phyloP scores from a whole-genome alignment of 169 alveolate genomes.

The Cryptosporidium sp. region DNA sequence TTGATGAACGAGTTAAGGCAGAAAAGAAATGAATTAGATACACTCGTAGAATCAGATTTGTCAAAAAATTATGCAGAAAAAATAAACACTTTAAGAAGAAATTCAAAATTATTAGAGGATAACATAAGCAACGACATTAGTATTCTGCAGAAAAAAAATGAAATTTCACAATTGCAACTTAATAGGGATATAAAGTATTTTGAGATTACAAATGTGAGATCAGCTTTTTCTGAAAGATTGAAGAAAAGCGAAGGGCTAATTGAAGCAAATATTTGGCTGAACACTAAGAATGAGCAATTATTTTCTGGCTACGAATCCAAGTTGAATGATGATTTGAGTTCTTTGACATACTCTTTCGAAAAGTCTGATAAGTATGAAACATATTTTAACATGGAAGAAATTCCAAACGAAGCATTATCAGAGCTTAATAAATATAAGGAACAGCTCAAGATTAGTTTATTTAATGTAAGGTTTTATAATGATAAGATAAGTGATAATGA shows the following conservation, averaged over 20 bases:
- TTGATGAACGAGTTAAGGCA: slow-evolving; percentile 64
- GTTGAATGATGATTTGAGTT: slow-evolving; percentile 45
- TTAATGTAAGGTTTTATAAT: slow-evolving; percentile 28
- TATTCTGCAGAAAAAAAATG: slow-evolving; percentile 55
- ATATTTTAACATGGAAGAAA: neutral
- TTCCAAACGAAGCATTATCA: slow-evolving; percentile 39
- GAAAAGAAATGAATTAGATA: slow-evolving; percentile 65
- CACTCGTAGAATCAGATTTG: slow-evolving; percentile 64
- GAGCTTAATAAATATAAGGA: slow-evolving; percentile 62
- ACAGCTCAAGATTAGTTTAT: slow-evolving; percentile 27
- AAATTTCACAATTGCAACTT: slow-evolving; percentile 40
- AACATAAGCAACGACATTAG: slow-evolving; percentile 44
- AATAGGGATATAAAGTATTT: slow-evolving; percentile 62
- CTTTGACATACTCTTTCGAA: slow-evolving; percentile 32
- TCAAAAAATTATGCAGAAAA: slow-evolving; percentile 61
- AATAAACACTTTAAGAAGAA: slow-evolving; percentile 45
- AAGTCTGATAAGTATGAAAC: slow-evolving; percentile 14
- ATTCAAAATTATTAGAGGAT: slow-evolving; percentile 44
- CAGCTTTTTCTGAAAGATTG: slow-evolving; percentile 43
- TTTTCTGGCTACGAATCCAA: slow-evolving; percentile 19
- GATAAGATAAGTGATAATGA: slow-evolving; percentile 51
- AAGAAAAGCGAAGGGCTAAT: slow-evolving; percentile 54
- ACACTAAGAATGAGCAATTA: slow-evolving; percentile 28
- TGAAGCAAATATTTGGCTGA: slow-evolving; percentile 62
- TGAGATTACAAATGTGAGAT: slow-evolving; percentile 56